A percentile compares a stretch with the other conserved stretches of the same genome.
These are phyloP conservation scores for Microdochium bolleyi DNA, from an alignment of 2,329 filamentous ascomycete genomes.

Conservation along the genomic window DNA sequence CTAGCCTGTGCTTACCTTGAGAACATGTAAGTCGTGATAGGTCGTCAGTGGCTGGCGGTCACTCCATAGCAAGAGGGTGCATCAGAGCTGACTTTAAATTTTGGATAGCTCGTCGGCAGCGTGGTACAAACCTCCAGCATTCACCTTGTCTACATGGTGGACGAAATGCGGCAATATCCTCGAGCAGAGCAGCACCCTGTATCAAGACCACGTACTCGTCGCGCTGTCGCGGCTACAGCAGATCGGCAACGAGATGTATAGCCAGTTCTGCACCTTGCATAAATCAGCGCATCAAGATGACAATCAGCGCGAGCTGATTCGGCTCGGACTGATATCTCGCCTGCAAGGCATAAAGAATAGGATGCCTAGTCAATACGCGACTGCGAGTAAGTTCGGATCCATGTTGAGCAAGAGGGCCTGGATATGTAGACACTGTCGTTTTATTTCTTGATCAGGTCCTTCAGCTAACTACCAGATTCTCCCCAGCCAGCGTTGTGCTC, in stretches of 20 bases:
- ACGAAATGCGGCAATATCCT: constrained; percentile 35
- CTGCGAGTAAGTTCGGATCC: constrained; percentile 12
- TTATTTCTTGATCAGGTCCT: too few relatives aligned
- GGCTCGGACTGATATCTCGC: constrained; percentile 39
- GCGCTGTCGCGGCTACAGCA: constrained; percentile 34
- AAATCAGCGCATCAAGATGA: constrained; percentile 18
- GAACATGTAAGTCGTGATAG: too few relatives aligned
- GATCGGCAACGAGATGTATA: constrained; percentile 27
- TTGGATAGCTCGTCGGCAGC: constrained; percentile 24
- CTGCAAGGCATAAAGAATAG: constrained; percentile 28
- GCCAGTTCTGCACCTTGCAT: constrained; percentile 17
- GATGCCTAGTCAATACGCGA: constrained; percentile 25
- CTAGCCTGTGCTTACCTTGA: constrained; percentile 33
- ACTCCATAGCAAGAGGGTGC: too few relatives aligned
- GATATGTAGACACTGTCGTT: too few relatives aligned
- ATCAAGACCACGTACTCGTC: constrained; percentile 32
- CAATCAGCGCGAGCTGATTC: constrained; percentile 33
- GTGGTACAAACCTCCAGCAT: constrained; percentile 25
- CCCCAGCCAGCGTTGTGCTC: constrained; percentile 22
- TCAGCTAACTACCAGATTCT: neutral
- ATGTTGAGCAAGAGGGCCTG: too few relatives aligned
- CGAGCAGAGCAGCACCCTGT: constrained; percentile 22
- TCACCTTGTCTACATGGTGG: constrained; percentile 34
- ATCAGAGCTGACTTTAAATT: constrained; percentile 7
- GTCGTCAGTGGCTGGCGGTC: too few relatives aligned